Conservation (phyloP, 2,329 filamentous ascomycete species). For the Alternaria solani region DNA sequence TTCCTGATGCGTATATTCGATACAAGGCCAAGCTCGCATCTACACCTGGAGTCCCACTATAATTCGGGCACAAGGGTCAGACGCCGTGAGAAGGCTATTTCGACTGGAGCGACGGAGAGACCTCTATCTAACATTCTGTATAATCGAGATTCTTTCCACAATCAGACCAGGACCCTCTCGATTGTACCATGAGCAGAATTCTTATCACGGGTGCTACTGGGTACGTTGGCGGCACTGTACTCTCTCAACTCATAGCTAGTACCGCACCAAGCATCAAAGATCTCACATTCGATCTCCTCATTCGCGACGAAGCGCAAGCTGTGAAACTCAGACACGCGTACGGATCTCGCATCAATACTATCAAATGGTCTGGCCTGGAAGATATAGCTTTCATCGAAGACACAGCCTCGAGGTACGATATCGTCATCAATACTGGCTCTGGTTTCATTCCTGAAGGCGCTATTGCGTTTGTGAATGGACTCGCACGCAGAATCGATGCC, state of each 20-base stretch:
- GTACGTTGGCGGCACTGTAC: slow-evolving; percentile 27
- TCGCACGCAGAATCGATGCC: slow-evolving; percentile 18
- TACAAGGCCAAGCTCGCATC: neutral
- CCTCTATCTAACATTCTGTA: neutral
- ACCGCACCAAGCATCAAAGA: slow-evolving; percentile 11
- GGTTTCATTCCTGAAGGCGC: slow-evolving; percentile 23
- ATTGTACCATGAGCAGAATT: slow-evolving; percentile 21
- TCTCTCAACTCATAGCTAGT: slow-evolving; percentile 16
- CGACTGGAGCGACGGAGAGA: neutral
- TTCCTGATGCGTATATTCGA: neutral
- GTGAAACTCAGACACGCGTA: slow-evolving; percentile 14
- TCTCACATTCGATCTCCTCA: slow-evolving; percentile 22
- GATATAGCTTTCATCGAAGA: slow-evolving; percentile 19
- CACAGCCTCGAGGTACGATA: slow-evolving; percentile 23
- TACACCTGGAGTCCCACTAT: neutral
- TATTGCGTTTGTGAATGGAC: slow-evolving; percentile 25
- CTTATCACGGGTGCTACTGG: slow-evolving; percentile 26
- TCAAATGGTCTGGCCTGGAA: slow-evolving; percentile 21
- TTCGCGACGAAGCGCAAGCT: slow-evolving; percentile 19
- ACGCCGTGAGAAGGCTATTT: neutral
- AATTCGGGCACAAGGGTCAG: neutral
- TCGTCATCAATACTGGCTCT: slow-evolving; percentile 26
- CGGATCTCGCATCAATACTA: slow-evolving; percentile 17
- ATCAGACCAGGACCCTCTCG: neutral
- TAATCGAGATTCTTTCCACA: neutral